Percentiles rank a stretch among this genome's conserved stretches.
Conservation (phyloP, 2,329 filamentous ascomycete species). For the Beauveria sp. region DNA sequence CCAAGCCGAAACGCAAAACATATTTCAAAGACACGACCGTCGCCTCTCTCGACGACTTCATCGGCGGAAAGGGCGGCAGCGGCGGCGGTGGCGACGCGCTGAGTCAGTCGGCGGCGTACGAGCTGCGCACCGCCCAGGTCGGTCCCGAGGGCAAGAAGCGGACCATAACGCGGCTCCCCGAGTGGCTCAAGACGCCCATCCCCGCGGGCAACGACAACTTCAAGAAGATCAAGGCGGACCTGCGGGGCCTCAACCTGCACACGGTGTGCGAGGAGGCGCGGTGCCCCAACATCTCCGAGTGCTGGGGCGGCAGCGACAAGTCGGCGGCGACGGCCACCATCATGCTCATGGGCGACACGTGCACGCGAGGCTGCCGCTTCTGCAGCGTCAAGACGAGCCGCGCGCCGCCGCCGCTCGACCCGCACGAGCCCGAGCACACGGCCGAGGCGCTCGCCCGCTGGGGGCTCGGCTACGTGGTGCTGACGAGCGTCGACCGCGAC, state of each 20-base stretch:
- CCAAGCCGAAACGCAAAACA: constrained; percentile 29
- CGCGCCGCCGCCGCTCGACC: constrained; percentile 70
- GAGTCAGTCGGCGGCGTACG: constrained; percentile 47
- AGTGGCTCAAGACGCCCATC: constrained; percentile 95
- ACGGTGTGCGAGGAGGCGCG: constrained; percentile 97
- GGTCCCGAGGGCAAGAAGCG: constrained; percentile 55
- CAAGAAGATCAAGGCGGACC: constrained; percentile 90
- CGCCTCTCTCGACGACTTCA: constrained; percentile 51
- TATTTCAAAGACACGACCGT: constrained; percentile 55
- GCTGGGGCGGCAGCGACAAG: constrained; percentile 90
- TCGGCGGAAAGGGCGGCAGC: constrained; percentile 28
- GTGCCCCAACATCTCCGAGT: constrained; percentile 96
- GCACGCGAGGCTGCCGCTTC: constrained; percentile 92
- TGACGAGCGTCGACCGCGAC: constrained; percentile 90
- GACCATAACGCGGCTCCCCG: constrained; percentile 68
- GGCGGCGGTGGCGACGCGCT: constrained; percentile 25
- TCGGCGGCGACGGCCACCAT: constrained; percentile 91
- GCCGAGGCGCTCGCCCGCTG: constrained; percentile 87
- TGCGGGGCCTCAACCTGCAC: constrained; percentile 81
- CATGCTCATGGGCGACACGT: constrained; percentile 99
- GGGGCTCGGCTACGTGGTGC: constrained; percentile 92
- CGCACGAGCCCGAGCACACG: constrained; percentile 93
- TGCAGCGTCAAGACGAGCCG: constrained; percentile 91
- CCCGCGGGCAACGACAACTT: constrained; percentile 74
- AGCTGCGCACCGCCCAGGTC: constrained; percentile 55